Evolutionary conservation across 2,329 filamentous ascomycete species (phyloP).

Genomic region (Moelleriella libera): DNA sequence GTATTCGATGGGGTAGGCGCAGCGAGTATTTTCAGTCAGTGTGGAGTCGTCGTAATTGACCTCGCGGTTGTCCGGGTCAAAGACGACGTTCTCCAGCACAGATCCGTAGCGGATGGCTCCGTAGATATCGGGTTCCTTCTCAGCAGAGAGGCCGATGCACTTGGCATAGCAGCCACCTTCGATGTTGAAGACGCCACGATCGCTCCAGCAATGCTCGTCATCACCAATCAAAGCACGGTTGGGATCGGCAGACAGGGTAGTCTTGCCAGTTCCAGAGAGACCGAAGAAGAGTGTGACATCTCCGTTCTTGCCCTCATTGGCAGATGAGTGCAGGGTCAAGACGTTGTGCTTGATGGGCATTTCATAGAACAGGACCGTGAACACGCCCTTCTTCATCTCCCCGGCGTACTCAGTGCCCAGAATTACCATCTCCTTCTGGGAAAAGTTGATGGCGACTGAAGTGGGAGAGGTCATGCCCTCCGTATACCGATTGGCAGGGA

Average conservation of each 20-base stretch:
- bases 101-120: conserved; percentile 93
- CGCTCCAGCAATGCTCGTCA: conserved; percentile 99
- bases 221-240: conserved; percentile 95
- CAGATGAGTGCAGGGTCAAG: conserved; percentile 92
- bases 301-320: conserved; percentile 87
- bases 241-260: conserved; percentile 89
- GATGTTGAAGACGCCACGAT: conserved; percentile 96
- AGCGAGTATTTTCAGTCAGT: conserved; percentile 95
- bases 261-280: conserved; percentile 97
- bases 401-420: conserved; percentile 97
- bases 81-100: conserved; percentile 96
- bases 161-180: conserved; percentile 99
- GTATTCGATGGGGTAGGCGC: conserved; percentile 98
- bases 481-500: conserved; percentile 97
- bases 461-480: conserved; percentile 98
- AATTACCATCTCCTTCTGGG: conserved; percentile 99
- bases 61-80: conserved; percentile 74
- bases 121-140: conserved; percentile 99
- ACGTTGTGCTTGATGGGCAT: conserved; percentile 99
- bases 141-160: conserved; percentile 89
- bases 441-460: conserved; percentile 97
- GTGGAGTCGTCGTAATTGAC: conserved; percentile 95
- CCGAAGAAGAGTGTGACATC: conserved; percentile 99
- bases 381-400: conserved; percentile 77
- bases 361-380: conserved; percentile 99